A percentile compares a stretch with the other conserved stretches of the same genome.
These are phyloP conservation scores for Entomortierella beljakovae DNA, from an alignment of 192 early-diverging fungal genomes.

Conservation along the genomic window DNA sequence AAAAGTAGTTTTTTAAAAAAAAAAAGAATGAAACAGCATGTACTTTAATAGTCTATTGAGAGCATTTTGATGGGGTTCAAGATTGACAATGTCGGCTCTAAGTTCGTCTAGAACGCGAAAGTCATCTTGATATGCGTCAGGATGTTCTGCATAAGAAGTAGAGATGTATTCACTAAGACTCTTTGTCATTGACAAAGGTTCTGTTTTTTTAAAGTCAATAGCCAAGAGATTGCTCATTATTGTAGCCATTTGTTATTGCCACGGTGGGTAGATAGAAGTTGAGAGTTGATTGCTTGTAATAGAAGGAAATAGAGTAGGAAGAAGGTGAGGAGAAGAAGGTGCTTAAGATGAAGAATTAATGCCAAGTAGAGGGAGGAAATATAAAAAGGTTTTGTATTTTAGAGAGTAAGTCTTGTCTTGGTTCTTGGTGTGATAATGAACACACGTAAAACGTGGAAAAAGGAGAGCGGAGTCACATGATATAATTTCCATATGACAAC, in stretches of 20 bases:
- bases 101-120: conserved; percentile 85
- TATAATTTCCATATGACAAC: too few relatives aligned
- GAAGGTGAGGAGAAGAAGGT: not conserved
- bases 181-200: conserved; percentile 68
- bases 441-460: not conserved
- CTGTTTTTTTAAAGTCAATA: conserved; percentile 68
- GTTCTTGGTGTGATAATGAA: too few relatives aligned
- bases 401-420: not conserved
- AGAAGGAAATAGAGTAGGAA: not conserved
- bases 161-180: conserved; percentile 77
- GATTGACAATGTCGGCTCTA: conserved; percentile 73
- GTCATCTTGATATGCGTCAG: conserved; percentile 87
- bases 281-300: too few relatives aligned
- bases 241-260: not conserved
- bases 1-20: not conserved
- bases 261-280: not conserved
- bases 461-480: not conserved
- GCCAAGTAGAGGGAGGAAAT: too few relatives aligned
- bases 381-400: not conserved
- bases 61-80: conserved; percentile 72
- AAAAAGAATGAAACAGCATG: not conserved
- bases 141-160: conserved; percentile 85
- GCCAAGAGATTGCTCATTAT: conserved; percentile 64
- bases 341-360: not conserved
- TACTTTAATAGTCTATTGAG: conserved; percentile 76